Percentiles rank a stretch among this genome's conserved stretches.
Evolutionary conservation across 345 rosid genomes (phyloP).

Genomic region (Triadica sebifera): DNA sequence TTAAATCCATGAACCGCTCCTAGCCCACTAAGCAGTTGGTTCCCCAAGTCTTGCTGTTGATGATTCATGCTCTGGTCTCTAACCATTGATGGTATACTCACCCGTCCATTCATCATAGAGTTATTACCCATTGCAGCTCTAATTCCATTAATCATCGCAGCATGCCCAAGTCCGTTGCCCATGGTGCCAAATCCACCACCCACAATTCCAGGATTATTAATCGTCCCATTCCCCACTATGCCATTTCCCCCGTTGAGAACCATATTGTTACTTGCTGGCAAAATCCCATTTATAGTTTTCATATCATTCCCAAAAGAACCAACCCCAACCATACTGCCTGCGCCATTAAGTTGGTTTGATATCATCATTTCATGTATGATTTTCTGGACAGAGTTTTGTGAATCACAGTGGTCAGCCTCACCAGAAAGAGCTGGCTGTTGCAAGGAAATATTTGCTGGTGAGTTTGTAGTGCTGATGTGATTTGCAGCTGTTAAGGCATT

Average conservation of each 20-base stretch:
- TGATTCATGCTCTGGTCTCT: conserved; percentile 64
- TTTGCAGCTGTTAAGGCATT: conserved; percentile 45
- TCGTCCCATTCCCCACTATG: conserved; percentile 51
- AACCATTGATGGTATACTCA: conserved; percentile 47
- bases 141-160: conserved; percentile 58
- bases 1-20: conserved; percentile 73
- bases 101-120: conserved; percentile 68
- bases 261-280: conserved; percentile 43
- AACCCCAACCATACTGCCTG: conserved; percentile 52
- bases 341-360: conserved; percentile 55
- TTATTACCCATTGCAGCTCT: conserved; percentile 62
- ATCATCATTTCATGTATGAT: conserved; percentile 74
- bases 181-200: conserved; percentile 44
- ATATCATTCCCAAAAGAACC: conserved; percentile 56
- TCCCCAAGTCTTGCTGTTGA: conserved; percentile 82
- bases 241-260: conserved; percentile 45
- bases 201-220: conserved; percentile 42
- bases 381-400: conserved; percentile 85
- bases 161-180: conserved; percentile 60
- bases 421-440: conserved; percentile 58
- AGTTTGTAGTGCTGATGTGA: conserved; percentile 57
- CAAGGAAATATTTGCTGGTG: conserved; percentile 51
- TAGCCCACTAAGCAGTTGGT: conserved; percentile 59
- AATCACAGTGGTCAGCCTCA: conserved; percentile 60
- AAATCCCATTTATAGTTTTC: conserved; percentile 51